phyloP scores from a whole-genome alignment of 306 rosid species.

The Cercis canadensis region DNA sequence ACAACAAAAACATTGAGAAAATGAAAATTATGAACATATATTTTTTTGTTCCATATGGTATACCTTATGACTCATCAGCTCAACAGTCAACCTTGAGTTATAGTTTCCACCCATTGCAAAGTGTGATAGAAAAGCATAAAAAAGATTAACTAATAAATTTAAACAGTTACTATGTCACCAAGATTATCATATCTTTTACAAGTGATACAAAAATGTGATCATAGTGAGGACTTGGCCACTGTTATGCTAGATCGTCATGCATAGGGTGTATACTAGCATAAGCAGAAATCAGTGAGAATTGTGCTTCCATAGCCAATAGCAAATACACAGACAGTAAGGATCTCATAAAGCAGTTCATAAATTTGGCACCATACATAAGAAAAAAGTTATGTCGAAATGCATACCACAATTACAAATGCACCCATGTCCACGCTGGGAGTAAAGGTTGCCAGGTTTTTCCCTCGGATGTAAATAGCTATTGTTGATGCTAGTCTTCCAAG shows the following conservation, averaged over 20 bases:
- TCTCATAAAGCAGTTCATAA: not conserved
- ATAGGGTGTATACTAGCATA: conserved; percentile 6
- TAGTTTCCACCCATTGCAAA: too few species aligned
- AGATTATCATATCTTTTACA: too few species aligned
- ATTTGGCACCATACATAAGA: not conserved
- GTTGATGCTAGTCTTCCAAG: conserved; percentile 96
- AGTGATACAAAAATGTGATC: conserved; percentile 8
- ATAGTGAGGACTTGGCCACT: not conserved
- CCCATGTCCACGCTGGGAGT: conserved; percentile 99
- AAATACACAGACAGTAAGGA: conserved; percentile 4
- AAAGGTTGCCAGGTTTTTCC: conserved; percentile 78
- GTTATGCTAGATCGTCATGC: not conserved
- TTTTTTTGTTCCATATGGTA: too few species aligned
- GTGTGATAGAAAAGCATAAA: too few species aligned
- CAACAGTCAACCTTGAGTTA: too few species aligned
- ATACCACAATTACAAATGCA: conserved; percentile 94
- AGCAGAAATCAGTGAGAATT: conserved; percentile 12
- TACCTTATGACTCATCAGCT: too few species aligned
- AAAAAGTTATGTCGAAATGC: conserved; percentile 38
- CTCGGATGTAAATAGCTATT: conserved; percentile 81
- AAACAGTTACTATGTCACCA: too few species aligned
- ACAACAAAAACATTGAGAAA: too few species aligned
- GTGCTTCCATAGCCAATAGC: conserved; percentile 19
- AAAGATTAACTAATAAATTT: too few species aligned
- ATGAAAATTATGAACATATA: not conserved